Percentiles rank a stretch among this genome's conserved stretches.
Conservation (phyloP, 2,329 filamentous ascomycete species). For the Cadophora sp. region DNA sequence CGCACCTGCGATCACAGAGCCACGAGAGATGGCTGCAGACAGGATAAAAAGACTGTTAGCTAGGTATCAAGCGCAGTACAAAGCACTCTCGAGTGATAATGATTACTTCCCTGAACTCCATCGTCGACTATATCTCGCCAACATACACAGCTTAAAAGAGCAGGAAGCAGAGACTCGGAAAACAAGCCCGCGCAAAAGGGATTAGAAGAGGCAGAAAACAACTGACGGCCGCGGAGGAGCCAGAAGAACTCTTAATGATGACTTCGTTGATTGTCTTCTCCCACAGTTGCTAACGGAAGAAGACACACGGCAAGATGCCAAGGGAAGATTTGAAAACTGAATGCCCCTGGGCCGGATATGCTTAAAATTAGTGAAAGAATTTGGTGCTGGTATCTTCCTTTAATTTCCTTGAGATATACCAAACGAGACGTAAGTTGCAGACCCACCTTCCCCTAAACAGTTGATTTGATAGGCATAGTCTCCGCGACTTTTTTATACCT, state of each 20-base stretch:
- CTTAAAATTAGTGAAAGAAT: background rate
- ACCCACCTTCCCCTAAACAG: background rate
- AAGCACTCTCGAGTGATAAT: constrained; percentile 1
- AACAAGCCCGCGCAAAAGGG: background rate
- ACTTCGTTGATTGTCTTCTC: background rate
- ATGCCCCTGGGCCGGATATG: background rate
- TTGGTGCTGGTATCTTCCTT: background rate
- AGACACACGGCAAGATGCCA: background rate
- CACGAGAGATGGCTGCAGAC: background rate
- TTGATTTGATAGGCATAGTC: background rate
- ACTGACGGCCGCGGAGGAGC: background rate
- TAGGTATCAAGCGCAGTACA: background rate
- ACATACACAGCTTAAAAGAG: constrained; percentile 2
- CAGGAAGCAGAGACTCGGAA: constrained; percentile 3
- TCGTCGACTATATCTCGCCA: background rate
- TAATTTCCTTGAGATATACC: background rate
- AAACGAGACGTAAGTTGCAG: background rate
- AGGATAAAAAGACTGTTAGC: background rate
- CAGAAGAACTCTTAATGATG: constrained; percentile 4
- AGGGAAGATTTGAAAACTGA: background rate
- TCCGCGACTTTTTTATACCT: background rate
- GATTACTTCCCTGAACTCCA: background rate
- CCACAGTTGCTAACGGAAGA: background rate
- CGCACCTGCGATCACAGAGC: background rate
- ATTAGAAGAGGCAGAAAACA: background rate